Base-by-base conservation (phyloP, 768 basidiomycete species). In the Hemileccinum rubropunctum region DNA sequence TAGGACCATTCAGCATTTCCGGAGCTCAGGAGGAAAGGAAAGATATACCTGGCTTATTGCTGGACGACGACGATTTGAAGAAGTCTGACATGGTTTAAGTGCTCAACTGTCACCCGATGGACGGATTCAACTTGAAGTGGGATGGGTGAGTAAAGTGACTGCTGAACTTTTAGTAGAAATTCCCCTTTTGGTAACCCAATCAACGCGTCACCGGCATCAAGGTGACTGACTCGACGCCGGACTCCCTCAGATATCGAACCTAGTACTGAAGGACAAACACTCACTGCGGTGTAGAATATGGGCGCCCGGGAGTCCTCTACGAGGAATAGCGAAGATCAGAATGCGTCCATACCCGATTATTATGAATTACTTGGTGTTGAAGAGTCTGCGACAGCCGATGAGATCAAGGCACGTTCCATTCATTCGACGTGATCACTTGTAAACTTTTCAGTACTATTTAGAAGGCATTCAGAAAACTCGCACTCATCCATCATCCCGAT, bases 401-500 rank as follows among this genome's bases (percentile, higher is more conserved):
- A 98, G 65, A 95, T 98, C 71, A 94, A 86, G 78, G 94, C 83
- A 15, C 10, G 61, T 53, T 32, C 41, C 27, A 27, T 18, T 36
- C 13, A 15, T 45, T 20, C 13, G 26, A n/a, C 11, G 9, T 14
- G 8, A 47, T 42, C n/a, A 3, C 36, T 43, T 34, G 15, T 33
- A 42, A 12, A 23, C 17, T 20, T n/a, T 48, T 54, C 47, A 54
- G 17, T 14, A 47, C 44, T 23, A 53, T 39, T 34, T 53, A 94
- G 91, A 80, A 79, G 65, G 82, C 94, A 15, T 95, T 94, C 67
- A 78, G 94, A 51, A 83, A 79, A 61, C 78, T 93, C 13, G 94
- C 94, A 9, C 78, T 95, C 35, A 73, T 91, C 34, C 84, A 90
- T 68, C 88, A 93, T 64, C 91, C 91, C 2, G 91, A 93, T 65